These are phyloP conservation scores for Microsporum audouinii DNA, from an alignment of 2,329 filamentous ascomycete genomes.

Conservation along the genomic window DNA sequence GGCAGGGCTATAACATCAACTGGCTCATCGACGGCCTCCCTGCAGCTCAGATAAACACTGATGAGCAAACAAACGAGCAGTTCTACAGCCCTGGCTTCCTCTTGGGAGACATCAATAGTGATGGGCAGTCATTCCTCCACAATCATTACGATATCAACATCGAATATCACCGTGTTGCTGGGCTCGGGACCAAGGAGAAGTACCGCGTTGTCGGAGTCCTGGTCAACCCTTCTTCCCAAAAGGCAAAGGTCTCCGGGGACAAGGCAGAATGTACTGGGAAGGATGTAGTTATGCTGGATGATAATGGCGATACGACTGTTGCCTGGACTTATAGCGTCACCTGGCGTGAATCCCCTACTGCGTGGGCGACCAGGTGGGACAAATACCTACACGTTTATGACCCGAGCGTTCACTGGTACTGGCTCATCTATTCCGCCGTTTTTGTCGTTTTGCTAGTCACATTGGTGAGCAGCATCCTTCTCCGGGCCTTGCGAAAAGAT, in stretches of 20 bases:
- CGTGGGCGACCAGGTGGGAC: constrained; percentile 96
- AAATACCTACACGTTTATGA: constrained; percentile 97
- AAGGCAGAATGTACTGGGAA: constrained; percentile 51
- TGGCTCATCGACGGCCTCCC: constrained; percentile 93
- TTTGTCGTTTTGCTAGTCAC: constrained; percentile 86
- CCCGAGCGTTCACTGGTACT: constrained; percentile 98
- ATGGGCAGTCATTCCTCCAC: constrained; percentile 55
- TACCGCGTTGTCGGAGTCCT: constrained; percentile 85
- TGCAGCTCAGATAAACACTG: constrained; percentile 70
- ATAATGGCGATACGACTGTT: constrained; percentile 54
- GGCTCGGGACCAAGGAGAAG: constrained; percentile 43
- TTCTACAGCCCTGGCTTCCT: constrained; percentile 91
- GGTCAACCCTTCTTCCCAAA: constrained; percentile 67
- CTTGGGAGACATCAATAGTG: constrained; percentile 50
- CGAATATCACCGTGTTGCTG: constrained; percentile 75
- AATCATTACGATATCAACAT: constrained; percentile 94
- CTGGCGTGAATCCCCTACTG: constrained; percentile 73
- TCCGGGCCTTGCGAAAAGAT: constrained; percentile 82
- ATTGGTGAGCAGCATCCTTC: constrained; percentile 84
- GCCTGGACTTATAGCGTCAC: constrained; percentile 86
- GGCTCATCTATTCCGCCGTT: constrained; percentile 86
- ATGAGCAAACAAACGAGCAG: constrained; percentile 61
- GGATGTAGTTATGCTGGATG: constrained; percentile 53
- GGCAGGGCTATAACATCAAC: constrained; percentile 80
- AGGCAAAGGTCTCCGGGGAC: constrained; percentile 41